Evolutionary conservation across 1,284 basidiomycete genomes (phyloP).

Genomic region (Rhodotorula sp.): DNA sequence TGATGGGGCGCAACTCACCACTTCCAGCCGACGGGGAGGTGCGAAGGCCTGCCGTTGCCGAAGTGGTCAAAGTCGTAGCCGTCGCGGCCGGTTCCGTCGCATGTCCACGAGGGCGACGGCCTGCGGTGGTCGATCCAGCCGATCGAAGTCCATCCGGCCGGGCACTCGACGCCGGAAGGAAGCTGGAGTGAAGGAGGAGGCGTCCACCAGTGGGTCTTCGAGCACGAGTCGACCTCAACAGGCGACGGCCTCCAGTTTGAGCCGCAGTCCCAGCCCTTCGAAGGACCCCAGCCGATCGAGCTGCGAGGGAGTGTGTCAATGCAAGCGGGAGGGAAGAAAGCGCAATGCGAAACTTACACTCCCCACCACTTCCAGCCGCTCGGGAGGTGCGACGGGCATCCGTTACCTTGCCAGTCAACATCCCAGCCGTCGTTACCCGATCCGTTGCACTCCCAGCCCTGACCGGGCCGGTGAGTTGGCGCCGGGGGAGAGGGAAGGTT

Average conservation of each 20-base stretch:
- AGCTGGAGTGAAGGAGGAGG: not conserved
- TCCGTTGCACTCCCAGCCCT: slow-evolving; percentile 6
- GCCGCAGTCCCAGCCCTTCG: slow-evolving; percentile 13
- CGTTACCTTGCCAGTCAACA: slow-evolving; percentile 7
- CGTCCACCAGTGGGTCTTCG: not conserved
- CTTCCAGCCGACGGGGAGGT: slow-evolving; percentile 3
- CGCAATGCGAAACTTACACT: not conserved
- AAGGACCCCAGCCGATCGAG: slow-evolving; percentile 15
- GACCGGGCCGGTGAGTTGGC: not conserved
- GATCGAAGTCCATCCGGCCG: not conserved
- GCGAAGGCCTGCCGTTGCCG: not conserved
- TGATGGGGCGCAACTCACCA: not conserved
- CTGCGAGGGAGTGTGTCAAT: not conserved
- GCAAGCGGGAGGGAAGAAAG: not conserved
- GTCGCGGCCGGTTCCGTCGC: slow-evolving; percentile 4
- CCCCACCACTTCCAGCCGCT: slow-evolving; percentile 13
- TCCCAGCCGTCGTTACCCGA: slow-evolving; percentile 13
- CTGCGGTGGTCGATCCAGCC: slow-evolving; percentile 18
- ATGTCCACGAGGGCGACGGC: not conserved
- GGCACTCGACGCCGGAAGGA: not conserved
- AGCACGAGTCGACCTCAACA: not conserved
- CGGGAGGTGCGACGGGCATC: not conserved
- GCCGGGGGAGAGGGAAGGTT: too few relatives aligned
- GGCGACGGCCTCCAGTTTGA: not conserved
- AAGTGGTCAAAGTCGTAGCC: slow-evolving; percentile 15